These are phyloP conservation scores for Secale cereale DNA, from an alignment of 176 grass and related monocot genomes.

Conservation along the genomic window DNA sequence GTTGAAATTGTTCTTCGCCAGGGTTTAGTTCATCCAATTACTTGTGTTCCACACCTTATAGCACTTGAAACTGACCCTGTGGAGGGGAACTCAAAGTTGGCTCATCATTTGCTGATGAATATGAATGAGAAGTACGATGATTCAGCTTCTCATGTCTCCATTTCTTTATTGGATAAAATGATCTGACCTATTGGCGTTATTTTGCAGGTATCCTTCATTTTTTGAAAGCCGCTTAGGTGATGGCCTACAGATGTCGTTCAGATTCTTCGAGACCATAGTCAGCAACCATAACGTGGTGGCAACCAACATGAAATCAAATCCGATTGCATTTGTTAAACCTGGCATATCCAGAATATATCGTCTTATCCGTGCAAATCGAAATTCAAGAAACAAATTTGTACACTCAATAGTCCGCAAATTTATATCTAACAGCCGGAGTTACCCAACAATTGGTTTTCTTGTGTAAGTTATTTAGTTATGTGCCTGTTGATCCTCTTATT, in stretches of 20 bases:
- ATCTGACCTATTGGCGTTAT: conserved; percentile 22
- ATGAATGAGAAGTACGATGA: conserved; percentile 94
- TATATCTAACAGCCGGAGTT: conserved; percentile 56
- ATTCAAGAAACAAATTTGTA: conserved; percentile 98
- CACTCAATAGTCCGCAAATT: conserved; percentile 94
- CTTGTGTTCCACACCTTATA: conserved; percentile 88
- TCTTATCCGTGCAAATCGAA: conserved; percentile 80
- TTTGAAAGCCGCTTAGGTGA: conserved; percentile 96
- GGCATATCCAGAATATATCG: conserved; percentile 93
- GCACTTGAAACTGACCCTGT: conserved; percentile 94
- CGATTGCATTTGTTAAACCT: conserved; percentile 79
- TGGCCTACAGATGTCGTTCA: conserved; percentile 90
- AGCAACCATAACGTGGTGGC: conserved; percentile 56
- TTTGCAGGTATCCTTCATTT: conserved; percentile 88
- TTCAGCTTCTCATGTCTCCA: conserved; percentile 14
- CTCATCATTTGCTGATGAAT: conserved; percentile 95
- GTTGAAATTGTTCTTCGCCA: conserved; percentile 96
- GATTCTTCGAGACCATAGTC: conserved; percentile 71
- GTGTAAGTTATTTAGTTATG: conserved; percentile 59
- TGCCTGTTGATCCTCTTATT: conserved; percentile 13
- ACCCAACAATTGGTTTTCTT: conserved; percentile 66
- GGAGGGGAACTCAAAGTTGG: conserved; percentile 83
- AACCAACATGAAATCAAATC: conserved; percentile 64
- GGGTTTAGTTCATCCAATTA: conserved; percentile 97
- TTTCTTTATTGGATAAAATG: neutral